Base-by-base conservation (phyloP, 805 yeast genomes). In the Scheffersomyces amazonensis region DNA sequence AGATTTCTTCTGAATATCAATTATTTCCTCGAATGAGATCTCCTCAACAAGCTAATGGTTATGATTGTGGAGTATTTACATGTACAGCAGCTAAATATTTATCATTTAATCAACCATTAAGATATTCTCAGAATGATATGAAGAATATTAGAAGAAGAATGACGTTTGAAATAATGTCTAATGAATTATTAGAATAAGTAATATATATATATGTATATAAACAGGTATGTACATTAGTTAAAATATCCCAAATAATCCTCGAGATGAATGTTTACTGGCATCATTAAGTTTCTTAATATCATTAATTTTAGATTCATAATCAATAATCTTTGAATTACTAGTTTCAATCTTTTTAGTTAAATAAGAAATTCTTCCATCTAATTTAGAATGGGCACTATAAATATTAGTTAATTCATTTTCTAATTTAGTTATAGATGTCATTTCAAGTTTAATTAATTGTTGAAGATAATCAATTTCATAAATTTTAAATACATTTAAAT, bases 41-140 rank as follows among this genome's bases (percentile, higher is more conserved):
- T 31, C 98, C 99, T 1, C 87, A 83, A 48, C 99, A 93, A 56
- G 67, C 72, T 19, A 93, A 93, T 54, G 97, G 97, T 0, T 87
- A 58, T 48, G 99, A 93, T 60, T 93, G 99, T 66, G 99, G 99
- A 6, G 95, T 91, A 2, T 93, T 90, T 54, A 76, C 95, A 2
- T 84, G 97, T 58, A 78, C 89, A 39, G 83, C 81, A 33, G 87
- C 86, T 1, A 75, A 79, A 34, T 81, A 73, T 32, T 50, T 87
- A 30, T 63, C 90, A 0, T 63, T 76, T 24, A 75, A 69, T 4
- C 56, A 58, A 18, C 71, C 70, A 0, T 60, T 87, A 28, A 53
- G 60, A 3, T 91, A 80, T 49, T 55, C 76, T 6, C 90, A 84
- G 49, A 60, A 65, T 6, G 95, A 88, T 53, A 89, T 91, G 80